A percentile compares a stretch with the other conserved stretches of the same genome.
Conservation (phyloP, 805 yeast genomes). For the Wickerhamiella azymoides region DNA sequence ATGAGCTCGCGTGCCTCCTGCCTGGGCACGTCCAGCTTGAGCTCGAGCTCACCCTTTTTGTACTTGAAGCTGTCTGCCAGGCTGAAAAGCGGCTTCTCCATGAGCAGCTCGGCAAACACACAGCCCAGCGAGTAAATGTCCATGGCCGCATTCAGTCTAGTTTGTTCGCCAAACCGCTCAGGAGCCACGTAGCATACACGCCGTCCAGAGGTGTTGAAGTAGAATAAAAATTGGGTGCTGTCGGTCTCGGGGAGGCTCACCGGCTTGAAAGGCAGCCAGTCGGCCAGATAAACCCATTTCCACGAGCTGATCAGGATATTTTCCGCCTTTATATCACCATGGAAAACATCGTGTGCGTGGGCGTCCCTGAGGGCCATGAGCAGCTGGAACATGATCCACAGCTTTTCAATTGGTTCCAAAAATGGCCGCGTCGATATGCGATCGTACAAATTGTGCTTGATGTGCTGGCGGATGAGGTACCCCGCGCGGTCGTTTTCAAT, state of each 20-base stretch:
- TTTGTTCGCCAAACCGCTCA: conserved; percentile 49
- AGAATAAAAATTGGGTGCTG: conserved; percentile 83
- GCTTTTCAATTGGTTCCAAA: conserved; percentile 63
- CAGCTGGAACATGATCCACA: conserved; percentile 74
- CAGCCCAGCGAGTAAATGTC: conserved; percentile 54
- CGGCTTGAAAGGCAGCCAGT: conserved; percentile 80
- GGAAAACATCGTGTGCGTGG: conserved; percentile 49
- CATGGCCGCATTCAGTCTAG: conserved; percentile 43
- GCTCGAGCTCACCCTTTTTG: conserved; percentile 50
- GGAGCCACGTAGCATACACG: conserved; percentile 89
- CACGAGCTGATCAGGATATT: conserved; percentile 76
- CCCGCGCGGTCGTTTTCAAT: conserved; percentile 88
- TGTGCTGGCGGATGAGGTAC: conserved; percentile 69
- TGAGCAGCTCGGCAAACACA: conserved; percentile 74
- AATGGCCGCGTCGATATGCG: conserved; percentile 79
- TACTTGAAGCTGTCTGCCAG: conserved; percentile 78
- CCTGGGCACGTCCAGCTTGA: conserved; percentile 44
- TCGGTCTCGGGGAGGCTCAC: conserved; percentile 78
- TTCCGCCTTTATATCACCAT: conserved; percentile 89
- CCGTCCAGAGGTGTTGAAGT: conserved; percentile 79
- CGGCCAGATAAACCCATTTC: conserved; percentile 74
- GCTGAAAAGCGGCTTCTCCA: conserved; percentile 76
- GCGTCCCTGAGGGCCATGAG: conserved; percentile 47
- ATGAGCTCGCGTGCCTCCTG: conserved; percentile 49
- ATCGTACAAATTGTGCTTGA: conserved; percentile 73